Conservation (phyloP, 2,329 filamentous ascomycete species). For the Xylaria sp. region DNA sequence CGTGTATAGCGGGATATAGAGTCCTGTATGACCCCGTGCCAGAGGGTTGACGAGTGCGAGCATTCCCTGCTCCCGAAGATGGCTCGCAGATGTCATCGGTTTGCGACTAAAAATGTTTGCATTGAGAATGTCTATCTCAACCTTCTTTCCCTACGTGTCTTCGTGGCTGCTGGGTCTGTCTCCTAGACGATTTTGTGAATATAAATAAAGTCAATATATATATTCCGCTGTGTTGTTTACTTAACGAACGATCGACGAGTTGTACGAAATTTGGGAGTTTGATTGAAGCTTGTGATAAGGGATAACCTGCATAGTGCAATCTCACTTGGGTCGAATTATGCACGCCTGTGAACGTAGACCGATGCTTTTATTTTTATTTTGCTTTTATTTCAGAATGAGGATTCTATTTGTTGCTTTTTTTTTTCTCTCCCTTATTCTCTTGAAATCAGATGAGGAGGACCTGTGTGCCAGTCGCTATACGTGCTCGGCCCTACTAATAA, state of each 20-base stretch:
- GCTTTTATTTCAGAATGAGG: too few relatives aligned
- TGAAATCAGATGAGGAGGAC: background rate
- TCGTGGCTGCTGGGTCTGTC: background rate
- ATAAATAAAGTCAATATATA: background rate
- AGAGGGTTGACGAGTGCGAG: background rate
- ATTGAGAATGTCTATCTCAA: background rate
- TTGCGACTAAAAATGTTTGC: background rate
- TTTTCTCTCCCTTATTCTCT: too few relatives aligned
- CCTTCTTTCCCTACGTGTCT: background rate
- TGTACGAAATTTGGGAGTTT: background rate
- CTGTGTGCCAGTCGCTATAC: background rate
- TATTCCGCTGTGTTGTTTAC: background rate
- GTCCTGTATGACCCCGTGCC: constrained; percentile 1
- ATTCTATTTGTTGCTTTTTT: background rate
- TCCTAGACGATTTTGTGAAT: background rate
- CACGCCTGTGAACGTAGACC: background rate
- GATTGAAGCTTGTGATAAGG: background rate
- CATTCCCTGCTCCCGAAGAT: constrained; percentile 7
- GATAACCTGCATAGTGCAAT: background rate
- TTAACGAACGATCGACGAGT: background rate
- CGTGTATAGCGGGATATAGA: constrained; percentile 10
- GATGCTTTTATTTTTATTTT: background rate
- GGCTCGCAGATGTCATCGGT: background rate
- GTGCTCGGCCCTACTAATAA: background rate
- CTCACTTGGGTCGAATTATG: background rate